Percentiles rank a stretch among this genome's conserved stretches.
Conservation (phyloP, 75 land plant genomes). For the Pseudotsuga menziesii region DNA sequence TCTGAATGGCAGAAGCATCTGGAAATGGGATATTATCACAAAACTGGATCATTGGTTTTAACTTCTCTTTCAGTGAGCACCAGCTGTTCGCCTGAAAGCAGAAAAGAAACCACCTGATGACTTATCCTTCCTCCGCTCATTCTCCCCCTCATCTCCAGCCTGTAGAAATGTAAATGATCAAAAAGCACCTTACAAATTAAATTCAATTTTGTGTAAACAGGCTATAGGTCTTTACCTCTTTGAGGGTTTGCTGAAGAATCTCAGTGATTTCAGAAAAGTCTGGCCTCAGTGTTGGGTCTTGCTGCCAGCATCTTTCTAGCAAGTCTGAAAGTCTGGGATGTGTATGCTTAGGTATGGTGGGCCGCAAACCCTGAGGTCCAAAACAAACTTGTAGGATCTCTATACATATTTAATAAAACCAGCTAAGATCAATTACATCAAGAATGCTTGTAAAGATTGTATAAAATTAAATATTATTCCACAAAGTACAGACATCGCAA, state of each 20-base stretch:
- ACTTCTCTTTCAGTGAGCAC: conserved; percentile 6
- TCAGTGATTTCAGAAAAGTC: conserved; percentile 79
- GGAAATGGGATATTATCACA: too few relatives aligned
- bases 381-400: background rate
- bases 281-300: conserved; percentile 78
- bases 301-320: conserved; percentile 87
- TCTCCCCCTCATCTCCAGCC: conserved; percentile 17
- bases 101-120: conserved; percentile 20
- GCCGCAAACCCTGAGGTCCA: conserved; percentile 69
- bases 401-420: background rate
- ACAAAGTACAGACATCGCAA: background rate
- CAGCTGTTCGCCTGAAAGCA: conserved; percentile 18
- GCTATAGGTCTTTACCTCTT: conserved; percentile 44
- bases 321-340: conserved; percentile 67
- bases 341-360: conserved; percentile 83
- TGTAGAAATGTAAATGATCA: conserved; percentile 8
- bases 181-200: background rate
- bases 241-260: conserved; percentile 58
- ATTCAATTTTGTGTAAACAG: background rate
- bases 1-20: too few relatives aligned
- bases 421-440: background rate
- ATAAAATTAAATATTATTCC: background rate
- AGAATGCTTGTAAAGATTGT: background rate
- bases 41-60: too few relatives aligned
- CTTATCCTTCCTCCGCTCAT: conserved; percentile 12